Percentiles rank a stretch among this genome's conserved stretches.
phyloP scores from a whole-genome alignment of 352 stramenopile species.

The Phytophthora cajani region DNA sequence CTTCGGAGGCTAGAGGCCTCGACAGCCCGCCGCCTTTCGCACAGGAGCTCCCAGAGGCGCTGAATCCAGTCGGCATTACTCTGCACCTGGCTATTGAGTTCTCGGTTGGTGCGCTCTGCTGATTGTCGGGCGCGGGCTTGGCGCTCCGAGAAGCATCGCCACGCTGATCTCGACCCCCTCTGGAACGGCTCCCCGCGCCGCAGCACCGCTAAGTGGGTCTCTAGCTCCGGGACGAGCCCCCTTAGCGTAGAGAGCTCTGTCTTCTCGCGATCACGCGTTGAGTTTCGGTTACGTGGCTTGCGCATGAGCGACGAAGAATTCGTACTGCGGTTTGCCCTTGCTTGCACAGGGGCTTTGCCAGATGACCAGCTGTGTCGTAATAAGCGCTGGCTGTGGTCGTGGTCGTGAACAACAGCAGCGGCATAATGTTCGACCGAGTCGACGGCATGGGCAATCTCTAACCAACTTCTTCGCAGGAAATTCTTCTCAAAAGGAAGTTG shows the following conservation, averaged over 20 bases:
- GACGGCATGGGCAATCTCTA: no score
- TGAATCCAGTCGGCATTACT: slow-evolving; percentile 43
- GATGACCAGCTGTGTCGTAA: no score
- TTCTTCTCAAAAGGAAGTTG: no score
- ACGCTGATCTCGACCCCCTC: slow-evolving; percentile 4
- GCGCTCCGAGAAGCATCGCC: slow-evolving; percentile 24
- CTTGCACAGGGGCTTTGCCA: no score
- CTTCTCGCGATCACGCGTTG: slow-evolving; percentile 36
- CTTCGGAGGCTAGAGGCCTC: neutral
- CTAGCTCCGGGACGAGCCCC: slow-evolving; percentile 22
- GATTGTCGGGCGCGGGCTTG: slow-evolving; percentile 13
- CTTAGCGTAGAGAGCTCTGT: slow-evolving; percentile 26
- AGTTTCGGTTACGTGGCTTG: slow-evolving; percentile 30
- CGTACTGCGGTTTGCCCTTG: no score
- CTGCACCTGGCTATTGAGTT: slow-evolving; percentile 12
- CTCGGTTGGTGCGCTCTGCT: slow-evolving; percentile 14
- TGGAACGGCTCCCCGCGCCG: neutral
- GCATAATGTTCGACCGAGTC: no score
- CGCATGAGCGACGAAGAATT: slow-evolving; percentile 2
- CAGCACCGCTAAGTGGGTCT: slow-evolving; percentile 13
- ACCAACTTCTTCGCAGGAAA: no score
- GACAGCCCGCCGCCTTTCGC: slow-evolving; percentile 8
- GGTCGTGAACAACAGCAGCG: no score
- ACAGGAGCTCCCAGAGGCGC: slow-evolving; percentile 35
- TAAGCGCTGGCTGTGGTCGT: no score